These are phyloP conservation scores for Linderniella brevidens DNA, from an alignment of 257 asterid species.

Conservation along the genomic window DNA sequence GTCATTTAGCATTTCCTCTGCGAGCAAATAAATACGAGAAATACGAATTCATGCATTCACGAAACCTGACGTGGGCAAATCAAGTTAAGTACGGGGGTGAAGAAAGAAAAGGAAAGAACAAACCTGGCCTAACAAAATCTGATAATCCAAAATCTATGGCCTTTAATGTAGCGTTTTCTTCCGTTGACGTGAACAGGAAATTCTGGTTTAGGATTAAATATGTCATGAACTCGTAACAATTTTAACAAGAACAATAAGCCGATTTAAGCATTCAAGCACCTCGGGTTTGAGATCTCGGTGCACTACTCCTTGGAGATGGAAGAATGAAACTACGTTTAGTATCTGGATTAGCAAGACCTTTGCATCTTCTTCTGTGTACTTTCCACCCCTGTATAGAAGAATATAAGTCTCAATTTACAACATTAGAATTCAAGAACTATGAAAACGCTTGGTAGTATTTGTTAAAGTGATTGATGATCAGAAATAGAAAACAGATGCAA, in stretches of 20 bases:
- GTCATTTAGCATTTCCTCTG: conserved; percentile 90
- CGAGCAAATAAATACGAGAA: conserved; percentile 5
- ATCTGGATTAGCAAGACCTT: conserved; percentile 71
- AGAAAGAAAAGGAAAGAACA: conserved; percentile 2
- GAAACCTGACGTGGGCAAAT: too few species aligned
- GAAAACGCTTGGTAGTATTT: too few species aligned
- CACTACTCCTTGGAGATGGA: conserved; percentile 94
- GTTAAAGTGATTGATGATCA: background rate
- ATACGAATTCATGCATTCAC: too few species aligned
- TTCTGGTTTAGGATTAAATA: conserved; percentile 28
- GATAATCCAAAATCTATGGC: conserved; percentile 95
- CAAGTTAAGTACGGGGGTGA: background rate
- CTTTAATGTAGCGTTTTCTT: conserved; percentile 61
- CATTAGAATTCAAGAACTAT: too few species aligned
- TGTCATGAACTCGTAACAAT: background rate
- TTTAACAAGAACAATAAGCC: background rate
- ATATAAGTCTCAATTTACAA: background rate
- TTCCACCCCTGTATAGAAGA: conserved; percentile 53
- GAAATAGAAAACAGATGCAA: background rate
- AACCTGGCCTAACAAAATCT: conserved; percentile 91
- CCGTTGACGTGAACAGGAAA: conserved; percentile 71
- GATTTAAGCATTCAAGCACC: conserved; percentile 25
- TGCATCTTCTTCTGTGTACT: conserved; percentile 73
- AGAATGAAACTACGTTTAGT: conserved; percentile 56
- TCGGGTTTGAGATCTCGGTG: conserved; percentile 97